Evolutionary conservation across 257 asterid genomes (phyloP), one percentile per base, ranked within the genome.

Genomic region (Gardenia jasminoides): DNA sequence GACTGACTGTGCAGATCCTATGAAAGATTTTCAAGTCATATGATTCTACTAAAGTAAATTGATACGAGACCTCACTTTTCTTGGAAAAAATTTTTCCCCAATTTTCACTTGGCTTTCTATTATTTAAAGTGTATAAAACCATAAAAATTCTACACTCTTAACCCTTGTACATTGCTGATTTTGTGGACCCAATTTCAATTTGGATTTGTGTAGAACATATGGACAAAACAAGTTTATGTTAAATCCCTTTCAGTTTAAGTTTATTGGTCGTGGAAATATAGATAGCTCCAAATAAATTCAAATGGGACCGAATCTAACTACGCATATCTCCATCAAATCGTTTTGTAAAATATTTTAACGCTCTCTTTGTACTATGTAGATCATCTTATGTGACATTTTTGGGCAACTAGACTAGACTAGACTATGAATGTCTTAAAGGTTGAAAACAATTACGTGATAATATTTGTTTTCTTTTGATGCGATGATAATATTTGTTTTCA

Each of bases 181-280:
- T 78, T 68, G 81, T 78, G 76, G 81, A 69, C 81, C 81, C 44
- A n/a, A 39, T n/a, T 39, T 67, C 56, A 41, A 58, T 68, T 68
- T 78, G 22, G 33, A 20, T 78, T 16, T 52, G 16, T 52, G 16
- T 36, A 31, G 59, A 67, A 65, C 52, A n/a, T 50, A 78, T 68
- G 44, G 58, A 48, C 54, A 48, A 48, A 16, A 48, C 13, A 44
- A 48, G 17, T 48, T 48, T 48, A 11, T 11, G 54, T 48, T 48
- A 10, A 11, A 48, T 48, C 78, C 54, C 54, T 48, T 48, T 48
- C 17, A 12, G 17, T 48, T 48, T 48, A 48, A 48, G 17, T 48
- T 48, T 16, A 12, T 1, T 3, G 13, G 17, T 3, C 54, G 15
- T 48, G 41, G 41, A 36, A 36, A 36, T 36, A 36, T 36, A 0